Percentiles rank a stretch among this genome's conserved stretches.
Evolutionary conservation across 108 stramenopile genomes (phyloP).

Genomic region (Skeletonema menzelii): DNA sequence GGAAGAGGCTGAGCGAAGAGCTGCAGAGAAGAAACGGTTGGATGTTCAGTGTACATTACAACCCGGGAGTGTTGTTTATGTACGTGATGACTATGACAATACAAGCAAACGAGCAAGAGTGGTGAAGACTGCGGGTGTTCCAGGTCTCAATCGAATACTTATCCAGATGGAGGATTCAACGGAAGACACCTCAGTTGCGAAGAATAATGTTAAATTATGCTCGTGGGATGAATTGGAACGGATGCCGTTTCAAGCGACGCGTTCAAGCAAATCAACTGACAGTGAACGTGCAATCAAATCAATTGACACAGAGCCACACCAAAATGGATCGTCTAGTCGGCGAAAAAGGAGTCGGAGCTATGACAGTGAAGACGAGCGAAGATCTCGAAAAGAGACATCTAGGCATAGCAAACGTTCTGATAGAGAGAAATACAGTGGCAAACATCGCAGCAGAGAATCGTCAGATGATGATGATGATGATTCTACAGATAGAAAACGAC

Average conservation of each 20-base stretch:
- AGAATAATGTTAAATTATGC: conserved; percentile 55
- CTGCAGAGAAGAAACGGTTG: conserved; percentile 35
- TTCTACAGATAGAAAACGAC: conserved; percentile 11
- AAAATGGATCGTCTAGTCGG: conserved; percentile 1
- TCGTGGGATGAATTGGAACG: conserved; percentile 62
- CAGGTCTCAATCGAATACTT: conserved; percentile 81
- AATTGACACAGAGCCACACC: background rate
- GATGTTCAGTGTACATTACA: conserved; percentile 82
- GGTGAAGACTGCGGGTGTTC: conserved; percentile 70
- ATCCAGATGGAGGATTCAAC: conserved; percentile 63
- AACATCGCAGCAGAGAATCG: conserved; percentile 3
- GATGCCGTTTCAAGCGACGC: conserved; percentile 53
- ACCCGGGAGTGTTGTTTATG: conserved; percentile 73
- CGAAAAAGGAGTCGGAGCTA: conserved; percentile 5
- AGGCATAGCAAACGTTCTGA: background rate
- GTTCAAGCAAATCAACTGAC: background rate
- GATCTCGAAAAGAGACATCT: conserved; percentile 10
- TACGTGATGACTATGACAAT: conserved; percentile 11
- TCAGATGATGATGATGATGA: conserved; percentile 11
- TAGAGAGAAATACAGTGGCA: background rate
- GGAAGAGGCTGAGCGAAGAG: conserved; percentile 43
- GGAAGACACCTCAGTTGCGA: conserved; percentile 57
- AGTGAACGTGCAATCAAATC: background rate
- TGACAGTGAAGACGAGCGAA: conserved; percentile 13
- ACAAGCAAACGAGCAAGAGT: conserved; percentile 52